These are phyloP conservation scores for Meripilus lineatus DNA, from an alignment of 1,284 basidiomycete species.

Conservation along the genomic window DNA sequence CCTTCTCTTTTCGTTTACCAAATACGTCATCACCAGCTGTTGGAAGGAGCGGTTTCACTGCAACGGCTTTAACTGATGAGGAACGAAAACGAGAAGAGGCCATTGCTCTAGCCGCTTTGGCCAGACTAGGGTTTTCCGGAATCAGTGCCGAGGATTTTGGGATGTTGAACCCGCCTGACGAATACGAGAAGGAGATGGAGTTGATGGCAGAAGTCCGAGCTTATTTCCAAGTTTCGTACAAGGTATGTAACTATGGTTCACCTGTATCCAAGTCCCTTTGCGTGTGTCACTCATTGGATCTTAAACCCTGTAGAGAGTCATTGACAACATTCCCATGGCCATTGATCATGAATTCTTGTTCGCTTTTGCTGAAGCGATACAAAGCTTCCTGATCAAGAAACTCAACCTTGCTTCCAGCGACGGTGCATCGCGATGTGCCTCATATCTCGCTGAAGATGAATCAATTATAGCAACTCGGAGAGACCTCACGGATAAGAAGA, in stretches of 20 bases:
- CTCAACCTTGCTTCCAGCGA: constrained; percentile 34
- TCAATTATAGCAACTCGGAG: constrained; percentile 29
- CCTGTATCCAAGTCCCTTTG: too few species aligned
- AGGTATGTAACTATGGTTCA: constrained; percentile 32
- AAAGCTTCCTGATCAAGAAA: constrained; percentile 32
- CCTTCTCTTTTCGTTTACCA: too few species aligned
- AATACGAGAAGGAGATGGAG: constrained; percentile 41
- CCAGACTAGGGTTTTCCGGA: constrained; percentile 28
- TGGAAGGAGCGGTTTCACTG: not conserved
- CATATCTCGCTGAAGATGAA: constrained; percentile 40
- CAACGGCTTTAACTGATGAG: not conserved
- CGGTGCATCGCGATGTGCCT: constrained; percentile 30
- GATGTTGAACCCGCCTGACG: constrained; percentile 34
- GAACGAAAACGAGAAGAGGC: constrained; percentile 11
- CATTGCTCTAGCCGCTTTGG: constrained; percentile 27
- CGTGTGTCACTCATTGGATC: not conserved
- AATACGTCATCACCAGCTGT: too few species aligned
- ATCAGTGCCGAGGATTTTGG: constrained; percentile 32
- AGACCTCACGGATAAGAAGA: constrained; percentile 29
- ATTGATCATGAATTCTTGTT: constrained; percentile 42
- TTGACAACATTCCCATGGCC: constrained; percentile 40
- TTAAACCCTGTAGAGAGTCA: constrained; percentile 33
- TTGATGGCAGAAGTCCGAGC: constrained; percentile 48
- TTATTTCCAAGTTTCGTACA: constrained; percentile 47
- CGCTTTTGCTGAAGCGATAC: constrained; percentile 30